Percentiles rank a stretch among this genome's conserved stretches.
phyloP scores from a whole-genome alignment of 371 early-diverging fungal genomes.

The Chytridiales sp. region DNA sequence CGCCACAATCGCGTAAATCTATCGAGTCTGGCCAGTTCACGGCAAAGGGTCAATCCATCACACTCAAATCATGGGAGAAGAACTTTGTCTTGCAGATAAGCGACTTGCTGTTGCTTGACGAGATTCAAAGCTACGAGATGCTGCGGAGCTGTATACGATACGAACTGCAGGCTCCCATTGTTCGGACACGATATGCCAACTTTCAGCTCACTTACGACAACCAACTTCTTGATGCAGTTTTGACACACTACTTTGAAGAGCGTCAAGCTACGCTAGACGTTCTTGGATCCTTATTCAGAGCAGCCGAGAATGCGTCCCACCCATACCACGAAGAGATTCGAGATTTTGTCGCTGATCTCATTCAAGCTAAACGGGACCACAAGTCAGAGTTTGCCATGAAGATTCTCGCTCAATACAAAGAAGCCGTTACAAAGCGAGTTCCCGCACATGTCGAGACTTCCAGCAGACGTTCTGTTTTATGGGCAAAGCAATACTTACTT shows the following conservation, averaged over 20 bases:
- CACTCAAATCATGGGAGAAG: background rate
- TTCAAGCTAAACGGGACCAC: background rate
- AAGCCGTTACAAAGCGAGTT: slow-evolving; percentile 6
- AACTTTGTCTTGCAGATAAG: slow-evolving; percentile 23
- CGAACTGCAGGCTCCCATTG: slow-evolving; percentile 5
- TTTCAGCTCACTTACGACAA: slow-evolving; percentile 8
- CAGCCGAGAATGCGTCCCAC: slow-evolving; percentile 28
- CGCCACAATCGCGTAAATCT: background rate
- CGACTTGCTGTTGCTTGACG: slow-evolving; percentile 30
- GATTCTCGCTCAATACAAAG: slow-evolving; percentile 18
- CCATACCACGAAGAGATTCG: slow-evolving; percentile 16
- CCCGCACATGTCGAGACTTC: slow-evolving; percentile 21
- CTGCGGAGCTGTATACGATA: slow-evolving; percentile 1
- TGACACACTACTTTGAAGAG: slow-evolving; percentile 35
- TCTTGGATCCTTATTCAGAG: slow-evolving; percentile 27
- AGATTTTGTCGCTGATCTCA: slow-evolving; percentile 2
- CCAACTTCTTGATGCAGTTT: slow-evolving; percentile 21
- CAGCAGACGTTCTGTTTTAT: slow-evolving; percentile 15
- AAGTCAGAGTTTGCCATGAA: background rate
- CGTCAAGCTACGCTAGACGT: slow-evolving; percentile 21
- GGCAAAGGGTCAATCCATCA: background rate
- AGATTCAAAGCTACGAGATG: slow-evolving; percentile 22
- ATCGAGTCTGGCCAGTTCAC: background rate
- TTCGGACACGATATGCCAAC: background rate
- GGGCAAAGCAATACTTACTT: slow-evolving; percentile 32